Conservation (phyloP, 2,329 filamentous ascomycete genomes). For the Venturia carpophila region DNA sequence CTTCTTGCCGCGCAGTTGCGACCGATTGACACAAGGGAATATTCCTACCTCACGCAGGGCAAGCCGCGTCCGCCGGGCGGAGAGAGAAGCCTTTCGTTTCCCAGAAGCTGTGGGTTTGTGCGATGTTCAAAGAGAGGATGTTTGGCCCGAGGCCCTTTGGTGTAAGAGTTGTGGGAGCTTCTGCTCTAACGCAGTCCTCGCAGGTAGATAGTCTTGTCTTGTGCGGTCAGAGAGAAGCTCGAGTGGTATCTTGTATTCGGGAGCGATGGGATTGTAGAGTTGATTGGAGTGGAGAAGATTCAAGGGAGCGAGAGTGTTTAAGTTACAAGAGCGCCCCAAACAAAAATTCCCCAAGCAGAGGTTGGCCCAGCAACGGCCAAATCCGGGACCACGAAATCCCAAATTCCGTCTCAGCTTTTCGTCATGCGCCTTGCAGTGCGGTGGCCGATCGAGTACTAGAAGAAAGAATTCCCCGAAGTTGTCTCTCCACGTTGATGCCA, state of each 20-base stretch:
- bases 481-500: neutral
- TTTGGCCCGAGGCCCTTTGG: neutral
- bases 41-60: constrained; percentile 69
- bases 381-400: too few relatives aligned
- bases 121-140: neutral
- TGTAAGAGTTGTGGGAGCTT: neutral
- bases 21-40: neutral
- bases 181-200: constrained; percentile 5
- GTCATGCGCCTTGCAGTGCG: neutral
- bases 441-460: neutral
- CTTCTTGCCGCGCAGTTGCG: neutral
- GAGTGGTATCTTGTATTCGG: neutral
- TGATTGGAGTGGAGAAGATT: neutral
- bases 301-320: neutral
- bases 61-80: constrained; percentile 72
- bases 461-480: neutral
- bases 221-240: constrained; percentile 8
- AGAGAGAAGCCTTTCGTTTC: constrained; percentile 29
- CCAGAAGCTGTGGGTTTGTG: constrained; percentile 8
- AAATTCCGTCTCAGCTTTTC: too few relatives aligned
- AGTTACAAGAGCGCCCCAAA: neutral
- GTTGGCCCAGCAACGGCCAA: neutral
- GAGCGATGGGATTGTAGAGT: neutral
- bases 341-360: too few relatives aligned
- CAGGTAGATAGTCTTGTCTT: neutral